A percentile compares a stretch with the other conserved stretches of the same genome.
These are phyloP conservation scores for Xylariaceae sp. DNA, from an alignment of 2,329 filamentous ascomycete genomes.

Conservation along the genomic window DNA sequence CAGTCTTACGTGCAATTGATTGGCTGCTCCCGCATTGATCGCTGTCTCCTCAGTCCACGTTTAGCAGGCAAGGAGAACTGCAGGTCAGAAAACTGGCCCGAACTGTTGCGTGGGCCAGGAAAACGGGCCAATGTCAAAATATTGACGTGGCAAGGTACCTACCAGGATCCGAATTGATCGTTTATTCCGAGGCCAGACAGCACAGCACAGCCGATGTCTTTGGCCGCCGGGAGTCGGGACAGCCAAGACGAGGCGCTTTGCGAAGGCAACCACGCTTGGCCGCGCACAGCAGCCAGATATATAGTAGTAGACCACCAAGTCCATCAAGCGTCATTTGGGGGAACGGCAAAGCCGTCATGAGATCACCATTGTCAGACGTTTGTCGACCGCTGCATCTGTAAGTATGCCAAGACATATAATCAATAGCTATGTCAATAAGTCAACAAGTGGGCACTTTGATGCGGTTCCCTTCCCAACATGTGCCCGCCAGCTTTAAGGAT, in stretches of 20 bases:
- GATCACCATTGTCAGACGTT: neutral
- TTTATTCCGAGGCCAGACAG: constrained; percentile 12
- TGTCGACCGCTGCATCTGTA: constrained; percentile 12
- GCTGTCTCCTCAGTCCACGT: constrained; percentile 13
- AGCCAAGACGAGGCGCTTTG: neutral
- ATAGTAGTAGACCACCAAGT: constrained; percentile 2
- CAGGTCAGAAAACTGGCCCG: constrained; percentile 17
- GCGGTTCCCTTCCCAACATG: too few relatives aligned
- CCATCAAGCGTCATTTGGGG: constrained; percentile 3
- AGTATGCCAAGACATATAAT: too few relatives aligned
- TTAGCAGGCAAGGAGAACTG: constrained; percentile 20
- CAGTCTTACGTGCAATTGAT: constrained; percentile 13
- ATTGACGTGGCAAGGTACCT: constrained; percentile 22
- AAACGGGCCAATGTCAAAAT: constrained; percentile 16
- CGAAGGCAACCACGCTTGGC: neutral
- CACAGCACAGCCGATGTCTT: constrained; percentile 9
- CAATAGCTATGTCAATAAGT: too few relatives aligned
- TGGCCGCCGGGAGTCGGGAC: too few relatives aligned
- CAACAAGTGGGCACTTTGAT: too few relatives aligned
- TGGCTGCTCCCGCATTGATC: constrained; percentile 14
- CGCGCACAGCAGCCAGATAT: constrained; percentile 2
- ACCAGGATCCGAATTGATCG: constrained; percentile 4
- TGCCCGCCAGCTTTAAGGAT: too few relatives aligned
- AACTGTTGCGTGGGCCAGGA: constrained; percentile 14
- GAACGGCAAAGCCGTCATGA: constrained; percentile 5